These are phyloP conservation scores for Penicilliopsis zonata DNA, from an alignment of 495 filamentous ascomycete genomes.

Conservation along the genomic window DNA sequence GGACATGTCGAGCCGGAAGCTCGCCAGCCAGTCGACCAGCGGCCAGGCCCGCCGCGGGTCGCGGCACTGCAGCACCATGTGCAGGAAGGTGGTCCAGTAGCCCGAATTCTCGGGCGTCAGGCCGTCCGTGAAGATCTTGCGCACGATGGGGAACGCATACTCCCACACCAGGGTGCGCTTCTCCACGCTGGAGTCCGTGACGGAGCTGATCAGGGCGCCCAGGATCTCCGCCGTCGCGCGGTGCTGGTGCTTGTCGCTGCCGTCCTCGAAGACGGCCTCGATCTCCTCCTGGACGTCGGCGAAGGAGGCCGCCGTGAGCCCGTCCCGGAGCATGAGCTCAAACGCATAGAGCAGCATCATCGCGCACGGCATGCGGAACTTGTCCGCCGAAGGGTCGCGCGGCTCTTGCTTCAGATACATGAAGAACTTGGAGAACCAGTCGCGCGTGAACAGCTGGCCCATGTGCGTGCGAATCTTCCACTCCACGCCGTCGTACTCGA, in stretches of 20 bases:
- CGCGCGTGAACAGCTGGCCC: constrained; percentile 60
- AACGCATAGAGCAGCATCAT: constrained; percentile 81
- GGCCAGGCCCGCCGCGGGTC: constrained; percentile 83
- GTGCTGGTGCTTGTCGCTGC: constrained; percentile 95
- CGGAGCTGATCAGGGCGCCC: constrained; percentile 65
- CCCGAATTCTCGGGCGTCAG: constrained; percentile 86
- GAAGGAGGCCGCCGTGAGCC: constrained; percentile 61
- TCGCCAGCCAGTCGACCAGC: constrained; percentile 69
- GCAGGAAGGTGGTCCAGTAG: constrained; percentile 91
- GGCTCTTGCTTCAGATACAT: constrained; percentile 94
- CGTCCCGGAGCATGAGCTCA: constrained; percentile 64
- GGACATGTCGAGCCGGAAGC: constrained; percentile 82
- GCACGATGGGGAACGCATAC: constrained; percentile 81
- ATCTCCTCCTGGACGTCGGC: constrained; percentile 79
- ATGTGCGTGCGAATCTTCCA: constrained; percentile 65
- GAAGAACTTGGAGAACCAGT: constrained; percentile 85
- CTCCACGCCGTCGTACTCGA: constrained; percentile 79
- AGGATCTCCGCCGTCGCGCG: constrained; percentile 92
- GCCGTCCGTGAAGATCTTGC: constrained; percentile 75
- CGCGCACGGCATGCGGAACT: constrained; percentile 78
- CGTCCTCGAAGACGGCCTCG: constrained; percentile 68
- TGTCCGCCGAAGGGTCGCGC: constrained; percentile 66
- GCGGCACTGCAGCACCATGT: constrained; percentile 69
- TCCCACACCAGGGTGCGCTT: constrained; percentile 68
- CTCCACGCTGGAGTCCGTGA: constrained; percentile 55